Conservation (phyloP, 495 filamentous ascomycete species). For the Ascodesmis nigricans region DNA sequence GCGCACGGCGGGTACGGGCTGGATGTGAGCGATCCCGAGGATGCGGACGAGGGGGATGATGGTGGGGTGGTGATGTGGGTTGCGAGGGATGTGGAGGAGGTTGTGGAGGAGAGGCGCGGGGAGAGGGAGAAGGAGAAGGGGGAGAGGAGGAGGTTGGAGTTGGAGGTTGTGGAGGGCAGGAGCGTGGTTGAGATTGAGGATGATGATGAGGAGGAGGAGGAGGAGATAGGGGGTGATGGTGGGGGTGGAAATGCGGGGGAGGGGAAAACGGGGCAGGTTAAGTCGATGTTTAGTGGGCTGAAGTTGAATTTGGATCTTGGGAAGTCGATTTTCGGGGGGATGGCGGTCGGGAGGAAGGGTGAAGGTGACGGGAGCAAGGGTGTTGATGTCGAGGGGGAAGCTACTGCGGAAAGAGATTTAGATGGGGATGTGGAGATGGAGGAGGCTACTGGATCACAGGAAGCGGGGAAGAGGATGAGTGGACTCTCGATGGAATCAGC, state of each 20-base stretch:
- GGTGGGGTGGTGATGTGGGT: not conserved
- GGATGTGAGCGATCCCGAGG: slow-evolving; percentile 18
- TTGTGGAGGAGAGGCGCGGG: slow-evolving; percentile 4
- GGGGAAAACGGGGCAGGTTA: no score
- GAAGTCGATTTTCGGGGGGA: slow-evolving; percentile 5
- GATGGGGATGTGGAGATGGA: no score
- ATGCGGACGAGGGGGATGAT: slow-evolving; percentile 5
- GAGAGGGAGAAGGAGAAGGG: not conserved
- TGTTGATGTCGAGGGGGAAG: not conserved
- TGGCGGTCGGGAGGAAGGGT: not conserved
- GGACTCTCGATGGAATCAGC: no score
- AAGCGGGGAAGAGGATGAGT: no score
- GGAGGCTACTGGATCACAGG: no score
- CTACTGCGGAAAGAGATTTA: no score
- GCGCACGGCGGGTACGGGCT: slow-evolving; percentile 16
- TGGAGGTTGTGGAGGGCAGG: not conserved
- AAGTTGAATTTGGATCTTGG: slow-evolving; percentile 6
- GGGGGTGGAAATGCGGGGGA: no score
- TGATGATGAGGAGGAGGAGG: slow-evolving; percentile 3
- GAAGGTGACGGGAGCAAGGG: slow-evolving; percentile 1
- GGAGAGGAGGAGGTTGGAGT: slow-evolving; percentile 1
- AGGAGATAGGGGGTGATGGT: slow-evolving; percentile 2
- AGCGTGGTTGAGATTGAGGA: slow-evolving; percentile 1
- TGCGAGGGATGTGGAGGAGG: slow-evolving; percentile 5
- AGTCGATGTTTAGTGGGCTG: not conserved